Conservation (phyloP, 257 asterid species). For the Nyctanthes arbortristis region DNA sequence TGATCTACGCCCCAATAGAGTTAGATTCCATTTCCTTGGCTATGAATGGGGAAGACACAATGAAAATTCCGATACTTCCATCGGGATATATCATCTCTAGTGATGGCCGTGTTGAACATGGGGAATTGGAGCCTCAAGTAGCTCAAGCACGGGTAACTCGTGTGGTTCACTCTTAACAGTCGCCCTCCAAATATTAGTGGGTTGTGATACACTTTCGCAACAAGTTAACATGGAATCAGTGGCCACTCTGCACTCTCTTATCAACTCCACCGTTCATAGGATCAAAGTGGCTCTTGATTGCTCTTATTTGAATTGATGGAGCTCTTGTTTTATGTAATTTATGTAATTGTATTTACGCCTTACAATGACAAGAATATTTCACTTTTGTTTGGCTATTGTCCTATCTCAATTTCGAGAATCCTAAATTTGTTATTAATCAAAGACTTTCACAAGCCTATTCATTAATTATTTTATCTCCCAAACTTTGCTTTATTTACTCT, state of each 20-base stretch:
- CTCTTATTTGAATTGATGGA: constrained; percentile 28
- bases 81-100: constrained; percentile 65
- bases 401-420: too few species aligned
- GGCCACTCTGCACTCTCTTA: constrained; percentile 40
- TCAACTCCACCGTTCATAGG: constrained; percentile 54
- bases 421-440: too few species aligned
- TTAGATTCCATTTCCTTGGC: constrained; percentile 28
- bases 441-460: too few species aligned
- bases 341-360: background rate
- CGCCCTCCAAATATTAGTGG: constrained; percentile 50
- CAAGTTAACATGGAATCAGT: constrained; percentile 49
- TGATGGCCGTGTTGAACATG: constrained; percentile 34
- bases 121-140: constrained; percentile 31
- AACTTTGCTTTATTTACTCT: too few species aligned
- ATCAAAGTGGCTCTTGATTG: constrained; percentile 39
- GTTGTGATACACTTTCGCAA: constrained; percentile 30
- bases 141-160: constrained; percentile 4
- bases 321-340: background rate
- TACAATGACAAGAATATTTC: too few species aligned
- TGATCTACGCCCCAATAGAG: constrained; percentile 57
- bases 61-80: constrained; percentile 48
- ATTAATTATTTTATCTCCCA: too few species aligned
- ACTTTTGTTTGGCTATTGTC: too few species aligned
- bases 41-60: constrained; percentile 42
- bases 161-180: constrained; percentile 58